phyloP scores from a whole-genome alignment of 768 basidiomycete genomes.

The Tylopilus sp. region DNA sequence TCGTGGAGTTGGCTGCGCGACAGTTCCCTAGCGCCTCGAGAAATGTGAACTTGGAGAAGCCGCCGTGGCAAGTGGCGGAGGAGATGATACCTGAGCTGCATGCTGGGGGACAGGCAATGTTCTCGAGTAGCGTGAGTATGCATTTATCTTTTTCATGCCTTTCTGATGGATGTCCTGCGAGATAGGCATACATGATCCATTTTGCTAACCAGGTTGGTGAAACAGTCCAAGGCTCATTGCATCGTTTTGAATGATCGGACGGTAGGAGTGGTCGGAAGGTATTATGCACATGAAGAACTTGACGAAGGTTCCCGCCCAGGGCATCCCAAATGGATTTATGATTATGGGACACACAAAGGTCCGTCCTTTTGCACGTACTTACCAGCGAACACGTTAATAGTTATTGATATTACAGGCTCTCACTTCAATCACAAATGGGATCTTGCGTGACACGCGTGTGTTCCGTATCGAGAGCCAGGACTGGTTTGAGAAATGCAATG shows the following conservation, averaged over 20 bases:
- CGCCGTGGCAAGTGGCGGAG: not conserved
- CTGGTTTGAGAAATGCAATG: not conserved
- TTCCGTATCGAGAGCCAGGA: not conserved
- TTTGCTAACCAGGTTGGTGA: not conserved
- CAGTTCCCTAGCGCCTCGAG: not conserved
- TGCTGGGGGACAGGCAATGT: not conserved
- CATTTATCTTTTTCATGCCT: too few species aligned
- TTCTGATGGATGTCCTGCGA: too few species aligned
- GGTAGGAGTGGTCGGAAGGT: not conserved
- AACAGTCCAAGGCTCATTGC: not conserved
- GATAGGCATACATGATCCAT: not conserved
- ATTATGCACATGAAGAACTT: not conserved
- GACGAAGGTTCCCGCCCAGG: not conserved
- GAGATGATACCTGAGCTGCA: slow-evolving; percentile 1
- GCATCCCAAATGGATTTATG: not conserved
- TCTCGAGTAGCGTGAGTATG: not conserved
- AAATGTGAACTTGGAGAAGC: not conserved
- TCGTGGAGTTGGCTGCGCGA: not conserved
- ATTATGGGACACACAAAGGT: not conserved
- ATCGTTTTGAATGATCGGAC: not conserved
- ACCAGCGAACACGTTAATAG: not conserved
- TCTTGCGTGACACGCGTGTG: slow-evolving; percentile 1
- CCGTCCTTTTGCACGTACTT: not conserved
- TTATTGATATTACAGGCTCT: not conserved
- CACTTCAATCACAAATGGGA: not conserved